These are phyloP conservation scores for Chenopodium album DNA, from an alignment of 148 eudicot genomes.

Conservation along the genomic window DNA sequence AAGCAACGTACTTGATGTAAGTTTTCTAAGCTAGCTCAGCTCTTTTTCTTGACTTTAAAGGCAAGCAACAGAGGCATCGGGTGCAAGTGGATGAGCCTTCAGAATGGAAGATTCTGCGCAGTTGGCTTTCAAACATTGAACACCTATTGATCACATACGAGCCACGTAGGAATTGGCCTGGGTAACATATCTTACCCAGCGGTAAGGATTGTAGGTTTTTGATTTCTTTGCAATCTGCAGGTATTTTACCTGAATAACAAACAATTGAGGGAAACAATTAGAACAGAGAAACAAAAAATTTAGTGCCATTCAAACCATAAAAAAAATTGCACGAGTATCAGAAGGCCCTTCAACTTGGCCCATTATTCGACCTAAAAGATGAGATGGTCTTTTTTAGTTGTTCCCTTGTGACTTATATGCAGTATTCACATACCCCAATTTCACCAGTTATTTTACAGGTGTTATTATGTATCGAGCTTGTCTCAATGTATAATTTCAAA, in stretches of 20 bases:
- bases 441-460: too few relatives aligned
- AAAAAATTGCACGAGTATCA: not conserved
- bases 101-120: not conserved
- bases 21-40: not conserved
- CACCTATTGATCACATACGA: constrained; percentile 47
- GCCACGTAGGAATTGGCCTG: constrained; percentile 87
- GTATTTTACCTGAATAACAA: constrained; percentile 65
- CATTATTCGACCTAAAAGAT: not conserved
- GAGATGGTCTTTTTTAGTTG: not conserved
- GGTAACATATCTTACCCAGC: constrained; percentile 89
- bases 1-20: not conserved
- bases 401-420: too few relatives aligned
- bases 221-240: constrained; percentile 78
- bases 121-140: not conserved
- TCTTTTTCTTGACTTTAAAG: not conserved
- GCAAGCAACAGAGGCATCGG: not conserved
- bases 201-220: constrained; percentile 67
- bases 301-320: not conserved
- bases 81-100: constrained; percentile 1
- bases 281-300: not conserved
- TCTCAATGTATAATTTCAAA: too few relatives aligned
- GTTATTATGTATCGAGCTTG: too few relatives aligned
- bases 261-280: not conserved
- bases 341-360: not conserved
- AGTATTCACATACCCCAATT: too few relatives aligned